Percentiles rank a stretch among this genome's conserved stretches.
Conservation (phyloP, 495 filamentous ascomycete genomes). For the Platismatia glauca region DNA sequence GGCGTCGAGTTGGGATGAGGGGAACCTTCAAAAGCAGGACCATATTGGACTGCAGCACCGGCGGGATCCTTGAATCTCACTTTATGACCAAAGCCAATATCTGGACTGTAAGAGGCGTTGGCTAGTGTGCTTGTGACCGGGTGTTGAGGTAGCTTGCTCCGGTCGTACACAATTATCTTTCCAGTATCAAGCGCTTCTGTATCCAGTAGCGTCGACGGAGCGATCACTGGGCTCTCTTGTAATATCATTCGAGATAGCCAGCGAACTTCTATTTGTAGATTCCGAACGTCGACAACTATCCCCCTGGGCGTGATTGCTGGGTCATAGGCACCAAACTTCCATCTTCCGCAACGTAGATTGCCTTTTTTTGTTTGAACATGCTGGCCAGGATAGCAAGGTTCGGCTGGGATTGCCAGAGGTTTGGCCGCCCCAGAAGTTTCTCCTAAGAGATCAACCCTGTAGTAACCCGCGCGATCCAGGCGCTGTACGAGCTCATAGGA, state of each 20-base stretch:
- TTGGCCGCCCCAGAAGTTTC: not conserved
- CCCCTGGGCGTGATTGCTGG: constrained; percentile 34
- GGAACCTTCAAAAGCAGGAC: constrained; percentile 22
- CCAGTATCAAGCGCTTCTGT: constrained; percentile 23
- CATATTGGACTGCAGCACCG: constrained; percentile 41
- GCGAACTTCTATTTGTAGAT: constrained; percentile 34
- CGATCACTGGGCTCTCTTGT: not conserved
- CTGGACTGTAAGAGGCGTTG: constrained; percentile 18
- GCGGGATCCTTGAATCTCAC: constrained; percentile 46
- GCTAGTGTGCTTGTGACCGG: constrained; percentile 20
- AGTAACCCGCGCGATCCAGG: constrained; percentile 11
- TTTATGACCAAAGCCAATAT: constrained; percentile 32
- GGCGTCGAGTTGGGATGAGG: not conserved
- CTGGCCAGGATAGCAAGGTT: constrained; percentile 37
- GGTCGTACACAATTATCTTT: constrained; percentile 25
- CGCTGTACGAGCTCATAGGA: constrained; percentile 7
- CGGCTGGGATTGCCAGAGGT: constrained; percentile 7
- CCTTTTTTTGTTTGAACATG: constrained; percentile 39
- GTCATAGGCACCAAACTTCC: constrained; percentile 42
- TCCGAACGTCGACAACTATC: constrained; percentile 41
- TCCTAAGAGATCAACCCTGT: not conserved
- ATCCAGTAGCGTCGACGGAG: constrained; percentile 14
- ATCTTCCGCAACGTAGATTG: constrained; percentile 42
- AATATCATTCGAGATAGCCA: constrained; percentile 44
- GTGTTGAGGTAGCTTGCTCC: constrained; percentile 11